phyloP scores from a whole-genome alignment of 129 eudicot species.

The carrot (Daucus carota) region DH1_v3.0 NC_030385.2:26159001-26159500 shows the following conservation, averaged over 20 bases:
- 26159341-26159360: not conserved
- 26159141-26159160: no score
- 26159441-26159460: not conserved
- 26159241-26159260: not conserved
- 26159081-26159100: no score
- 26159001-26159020: no score
- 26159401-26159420: not conserved
- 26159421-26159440: not conserved
- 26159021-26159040: no score
- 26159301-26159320: not conserved
- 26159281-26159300: not conserved
- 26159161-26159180: no score
- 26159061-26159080: no score
- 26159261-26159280: not conserved
- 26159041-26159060: no score
- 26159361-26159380: not conserved
- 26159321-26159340: not conserved
- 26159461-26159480: not conserved
- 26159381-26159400: slow-evolving; percentile 3
- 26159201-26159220: not conserved
- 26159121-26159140: no score
- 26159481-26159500: not conserved
- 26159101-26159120: no score
- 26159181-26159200: not conserved
- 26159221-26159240: not conserved